A percentile compares a stretch with the other conserved stretches of the same genome.
phyloP scores from a whole-genome alignment of 2,329 filamentous ascomycete genomes.

The Teratosphaeriaceae sp. region DNA sequence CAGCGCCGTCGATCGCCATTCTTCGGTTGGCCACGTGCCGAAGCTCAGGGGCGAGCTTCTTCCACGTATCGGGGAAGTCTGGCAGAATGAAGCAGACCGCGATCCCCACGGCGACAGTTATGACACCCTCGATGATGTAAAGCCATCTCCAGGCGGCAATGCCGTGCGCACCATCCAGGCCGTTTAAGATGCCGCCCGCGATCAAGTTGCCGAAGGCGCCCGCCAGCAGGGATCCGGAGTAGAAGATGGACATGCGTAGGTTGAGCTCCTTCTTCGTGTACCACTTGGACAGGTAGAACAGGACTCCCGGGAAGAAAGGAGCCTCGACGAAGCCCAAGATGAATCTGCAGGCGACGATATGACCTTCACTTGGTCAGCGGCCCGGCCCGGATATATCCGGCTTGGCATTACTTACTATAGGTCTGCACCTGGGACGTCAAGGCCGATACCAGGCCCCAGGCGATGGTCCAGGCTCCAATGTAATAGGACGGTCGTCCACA shows the following conservation, averaged over 20 bases:
- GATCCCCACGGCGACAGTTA: constrained; percentile 44
- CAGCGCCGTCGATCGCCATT: constrained; percentile 45
- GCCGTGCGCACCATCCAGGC: constrained; percentile 54
- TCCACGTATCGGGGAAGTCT: constrained; percentile 37
- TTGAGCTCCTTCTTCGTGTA: constrained; percentile 64
- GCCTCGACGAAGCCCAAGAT: constrained; percentile 61
- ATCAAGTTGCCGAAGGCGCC: constrained; percentile 64
- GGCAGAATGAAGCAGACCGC: constrained; percentile 21
- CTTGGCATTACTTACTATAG: background rate
- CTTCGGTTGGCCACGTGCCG: constrained; percentile 41
- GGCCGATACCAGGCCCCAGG: constrained; percentile 65
- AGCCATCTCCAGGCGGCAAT: constrained; percentile 53
- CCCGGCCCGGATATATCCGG: background rate
- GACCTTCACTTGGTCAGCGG: constrained; percentile 7
- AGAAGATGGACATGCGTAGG: constrained; percentile 57
- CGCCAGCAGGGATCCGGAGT: constrained; percentile 61
- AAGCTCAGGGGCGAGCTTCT: constrained; percentile 37
- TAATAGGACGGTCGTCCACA: constrained; percentile 47
- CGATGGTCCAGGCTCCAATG: constrained; percentile 66
- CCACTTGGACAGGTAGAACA: constrained; percentile 60
- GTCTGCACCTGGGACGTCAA: constrained; percentile 22
- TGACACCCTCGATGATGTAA: constrained; percentile 63
- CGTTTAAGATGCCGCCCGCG: constrained; percentile 54
- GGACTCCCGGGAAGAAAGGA: constrained; percentile 35
- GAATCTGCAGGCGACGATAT: constrained; percentile 32